phyloP scores from a whole-genome alignment of 805 yeast species.

The Zygosaccharomyces lentus region DNA sequence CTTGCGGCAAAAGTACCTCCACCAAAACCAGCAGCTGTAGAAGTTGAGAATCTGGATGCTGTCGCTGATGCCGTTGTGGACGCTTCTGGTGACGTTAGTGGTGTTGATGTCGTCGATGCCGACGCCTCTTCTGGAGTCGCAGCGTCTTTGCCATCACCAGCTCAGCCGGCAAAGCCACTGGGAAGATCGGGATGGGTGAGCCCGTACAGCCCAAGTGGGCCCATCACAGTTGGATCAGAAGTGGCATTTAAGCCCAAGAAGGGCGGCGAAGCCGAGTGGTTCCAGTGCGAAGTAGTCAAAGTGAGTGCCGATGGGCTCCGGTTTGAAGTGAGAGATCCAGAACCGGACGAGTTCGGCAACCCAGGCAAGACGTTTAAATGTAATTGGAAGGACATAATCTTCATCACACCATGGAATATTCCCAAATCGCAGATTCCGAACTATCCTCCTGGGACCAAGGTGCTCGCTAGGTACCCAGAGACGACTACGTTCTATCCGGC shows the following conservation, averaged over 20 bases:
- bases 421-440: constrained; percentile 34
- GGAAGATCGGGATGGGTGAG: constrained; percentile 50
- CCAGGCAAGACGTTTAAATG: constrained; percentile 85
- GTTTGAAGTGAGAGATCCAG: constrained; percentile 95
- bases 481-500: constrained; percentile 97
- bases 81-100: neutral
- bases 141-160: constrained; percentile 12
- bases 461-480: constrained; percentile 92
- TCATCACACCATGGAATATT: constrained; percentile 56
- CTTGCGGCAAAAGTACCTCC: neutral
- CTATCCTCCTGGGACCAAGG: constrained; percentile 74
- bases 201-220: constrained; percentile 55
- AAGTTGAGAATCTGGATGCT: neutral
- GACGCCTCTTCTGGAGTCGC: neutral
- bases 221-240: constrained; percentile 63
- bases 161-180: constrained; percentile 2
- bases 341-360: constrained; percentile 89
- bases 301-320: constrained; percentile 68
- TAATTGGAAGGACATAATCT: constrained; percentile 69
- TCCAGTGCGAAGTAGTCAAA: constrained; percentile 83
- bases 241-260: constrained; percentile 80
- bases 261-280: constrained; percentile 85
- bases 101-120: neutral
- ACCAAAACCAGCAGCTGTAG: neutral
- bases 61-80: neutral